Evolutionary conservation across 2,329 filamentous ascomycete species (phyloP), one percentile per base, ranked within the genome.

Genomic region (Stagonosporopsis rhizophila): DNA sequence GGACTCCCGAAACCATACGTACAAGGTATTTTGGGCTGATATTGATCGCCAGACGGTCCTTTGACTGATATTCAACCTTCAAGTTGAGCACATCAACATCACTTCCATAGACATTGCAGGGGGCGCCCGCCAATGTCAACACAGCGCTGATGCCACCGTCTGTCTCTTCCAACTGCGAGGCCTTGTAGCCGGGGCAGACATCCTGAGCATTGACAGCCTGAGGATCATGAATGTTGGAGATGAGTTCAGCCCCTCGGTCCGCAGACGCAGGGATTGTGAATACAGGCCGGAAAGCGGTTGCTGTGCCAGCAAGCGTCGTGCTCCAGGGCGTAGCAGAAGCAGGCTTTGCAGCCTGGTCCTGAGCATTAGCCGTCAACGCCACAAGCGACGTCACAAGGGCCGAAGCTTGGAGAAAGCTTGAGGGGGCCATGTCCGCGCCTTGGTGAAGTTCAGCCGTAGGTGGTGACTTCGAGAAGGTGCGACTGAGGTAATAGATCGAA

Each of bases 61-160:
- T 75, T 5, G 84, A 82, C 69, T 91, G 86, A 62, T 88, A 89
- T 66, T 88, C 84, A 12, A 95, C 87, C 3, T 85, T 82, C 28
- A 96, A 78, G 32, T 81, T 83, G 44, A 96, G 78, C 4, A 82
- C 78, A 22, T 87, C 81, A 25, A 96, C 79, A 69, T 96, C 92
- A 7, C 82, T 88, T 0, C 92, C 91, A 61, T 94, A 96, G 20
- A 86, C 84, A 73, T 94, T 89, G 79, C 91, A 87, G 27, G 83
- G 71, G 20, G 77, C 62, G 3, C 84, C 85, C 34, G 83, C 83
- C 49, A 87, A 70, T 0, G 66, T 76, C 64, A 87, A 67, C 4
- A 75, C 79, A 7, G 84, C 85, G 2, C 77, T 81, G 47, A 87
- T 76, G 3, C 84, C 84, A 56, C 73, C 69, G 4, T 73, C 63